A percentile compares a stretch with the other conserved stretches of the same genome.
These are phyloP conservation scores for Phaseolus coccineus DNA, from an alignment of 331 rosid species.

Conservation along the genomic window DNA sequence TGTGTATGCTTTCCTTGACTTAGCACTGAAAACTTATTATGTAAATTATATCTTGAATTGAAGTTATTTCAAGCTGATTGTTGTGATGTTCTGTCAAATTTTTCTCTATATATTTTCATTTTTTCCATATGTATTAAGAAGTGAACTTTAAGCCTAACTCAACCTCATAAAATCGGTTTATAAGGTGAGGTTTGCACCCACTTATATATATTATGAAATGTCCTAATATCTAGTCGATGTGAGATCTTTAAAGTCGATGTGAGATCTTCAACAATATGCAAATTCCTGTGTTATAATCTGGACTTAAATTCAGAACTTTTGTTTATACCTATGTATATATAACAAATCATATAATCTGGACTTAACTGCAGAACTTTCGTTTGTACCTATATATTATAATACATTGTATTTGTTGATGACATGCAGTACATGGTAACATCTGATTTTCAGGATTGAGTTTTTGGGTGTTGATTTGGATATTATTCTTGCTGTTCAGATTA, in stretches of 20 bases:
- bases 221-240: too few relatives aligned
- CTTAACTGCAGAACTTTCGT: not conserved
- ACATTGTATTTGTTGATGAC: not conserved
- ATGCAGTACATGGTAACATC: not conserved
- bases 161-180: too few relatives aligned
- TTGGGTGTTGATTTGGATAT: not conserved
- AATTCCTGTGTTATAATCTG: slow-evolving; percentile 10
- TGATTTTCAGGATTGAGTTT: slow-evolving; percentile 15
- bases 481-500: not conserved
- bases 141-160: too few relatives aligned
- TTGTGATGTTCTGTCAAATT: not conserved
- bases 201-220: too few relatives aligned
- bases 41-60: slow-evolving; percentile 8
- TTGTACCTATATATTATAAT: not conserved
- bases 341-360: not conserved
- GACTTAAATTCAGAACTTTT: not conserved
- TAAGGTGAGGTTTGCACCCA: too few relatives aligned
- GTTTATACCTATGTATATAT: not conserved
- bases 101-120: not conserved
- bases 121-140: not conserved
- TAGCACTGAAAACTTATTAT: not conserved
- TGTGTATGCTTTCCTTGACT: not conserved
- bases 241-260: too few relatives aligned
- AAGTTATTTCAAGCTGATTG: not conserved
- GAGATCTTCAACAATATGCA: not conserved